Evolutionary conservation across 2,329 filamentous ascomycete genomes (phyloP), one percentile per base, ranked within the genome.

Genomic region (Cercospora janseana): DNA sequence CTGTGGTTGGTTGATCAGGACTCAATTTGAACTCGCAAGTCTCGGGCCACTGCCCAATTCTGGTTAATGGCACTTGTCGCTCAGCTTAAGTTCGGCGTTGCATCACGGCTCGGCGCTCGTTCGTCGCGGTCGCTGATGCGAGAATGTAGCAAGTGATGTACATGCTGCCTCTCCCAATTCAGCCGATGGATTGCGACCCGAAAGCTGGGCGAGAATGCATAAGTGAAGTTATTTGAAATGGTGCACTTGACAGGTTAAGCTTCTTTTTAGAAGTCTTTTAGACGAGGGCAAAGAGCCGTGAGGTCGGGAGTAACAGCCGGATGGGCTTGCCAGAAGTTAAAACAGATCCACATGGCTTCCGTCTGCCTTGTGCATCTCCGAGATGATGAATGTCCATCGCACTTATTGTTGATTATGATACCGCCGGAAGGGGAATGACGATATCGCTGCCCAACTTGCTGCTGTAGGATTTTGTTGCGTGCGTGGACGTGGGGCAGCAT

Each of bases 201-300:
- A n/a, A n/a, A n/a, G n/a, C n/a, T n/a, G n/a, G n/a, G n/a, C n/a
- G 35, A 40, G 13, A 9, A 26, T 23, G 35, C n/a, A 15, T 15
- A 32, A 32, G n/a, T 20, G 21, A 13, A 35, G 15, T 24, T 41
- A 51, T 51, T 51, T 51, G 49, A 31, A 29, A 51, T 46, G 20
- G 20, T 29, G 42, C 26, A 26, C 45, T 18, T 31, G 24, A 31
- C 23, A 40, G 21, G 32, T 47, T 48, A 52, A 52, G 49, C 49
- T 52, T 52, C 44, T 52, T 52, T 48, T 52, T 52, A 47, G 40
- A 38, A 48, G 45, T 32, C 18, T 15, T 32, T 32, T 31, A 48
- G 34, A 18, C 31, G 34, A 48, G 6, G 43, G 43, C 21, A 13
- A 35, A 15, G 29, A 24, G 8, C 43, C 43, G 43, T 46, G 29